phyloP scores from a whole-genome alignment of 2,329 filamentous ascomycete genomes.

The Beauveria asiatica region DNA sequence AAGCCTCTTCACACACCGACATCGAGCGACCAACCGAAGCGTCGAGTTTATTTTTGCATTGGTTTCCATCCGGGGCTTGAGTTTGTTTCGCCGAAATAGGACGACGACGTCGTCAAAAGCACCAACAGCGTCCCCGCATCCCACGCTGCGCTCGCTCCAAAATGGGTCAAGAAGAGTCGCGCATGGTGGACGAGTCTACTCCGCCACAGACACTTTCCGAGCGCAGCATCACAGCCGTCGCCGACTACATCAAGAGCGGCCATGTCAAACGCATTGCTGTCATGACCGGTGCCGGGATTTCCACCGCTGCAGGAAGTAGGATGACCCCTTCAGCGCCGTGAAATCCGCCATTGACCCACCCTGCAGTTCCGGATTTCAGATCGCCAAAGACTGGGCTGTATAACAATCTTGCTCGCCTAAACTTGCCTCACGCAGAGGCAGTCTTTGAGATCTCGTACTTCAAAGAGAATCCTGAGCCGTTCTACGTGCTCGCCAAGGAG shows the following conservation, averaged over 20 bases:
- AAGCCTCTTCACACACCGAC: background rate
- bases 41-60: background rate
- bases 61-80: background rate
- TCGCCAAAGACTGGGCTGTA: constrained; percentile 91
- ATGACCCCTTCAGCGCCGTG: constrained; percentile 3
- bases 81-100: constrained; percentile 27
- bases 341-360: constrained; percentile 12
- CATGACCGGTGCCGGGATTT: constrained; percentile 86
- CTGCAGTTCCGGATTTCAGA: constrained; percentile 79
- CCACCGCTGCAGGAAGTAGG: constrained; percentile 59
- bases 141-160: constrained; percentile 33
- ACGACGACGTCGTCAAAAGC: constrained; percentile 24
- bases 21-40: background rate
- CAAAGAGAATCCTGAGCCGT: constrained; percentile 71
- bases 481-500: constrained; percentile 87
- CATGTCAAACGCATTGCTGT: constrained; percentile 66
- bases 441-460: constrained; percentile 95
- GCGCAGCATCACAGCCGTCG: constrained; percentile 64
- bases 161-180: constrained; percentile 84
- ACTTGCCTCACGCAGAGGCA: constrained; percentile 82
- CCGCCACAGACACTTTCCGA: constrained; percentile 56
- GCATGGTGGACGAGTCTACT: constrained; percentile 52
- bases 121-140: constrained; percentile 23
- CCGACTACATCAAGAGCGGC: constrained; percentile 69
- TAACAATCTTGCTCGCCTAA: constrained; percentile 76